Conservation (phyloP, 2,329 filamentous ascomycete species). For the Colletotrichum melonis region DNA sequence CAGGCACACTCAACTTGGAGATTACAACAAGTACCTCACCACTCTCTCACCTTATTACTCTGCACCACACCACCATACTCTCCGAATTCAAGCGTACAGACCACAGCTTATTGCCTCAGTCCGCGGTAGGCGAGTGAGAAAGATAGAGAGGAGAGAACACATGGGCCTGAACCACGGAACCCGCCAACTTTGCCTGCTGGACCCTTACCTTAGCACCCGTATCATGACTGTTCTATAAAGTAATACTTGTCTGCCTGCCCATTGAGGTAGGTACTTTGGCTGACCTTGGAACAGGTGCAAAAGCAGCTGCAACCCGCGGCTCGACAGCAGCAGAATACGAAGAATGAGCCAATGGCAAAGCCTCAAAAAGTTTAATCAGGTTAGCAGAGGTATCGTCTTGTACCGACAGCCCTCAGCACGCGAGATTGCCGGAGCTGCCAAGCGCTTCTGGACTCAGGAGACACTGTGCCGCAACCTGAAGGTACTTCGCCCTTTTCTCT, state of each 20-base stretch:
- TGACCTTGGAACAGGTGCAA: constrained; percentile 5
- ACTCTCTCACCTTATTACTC: no score
- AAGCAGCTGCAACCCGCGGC: constrained; percentile 19
- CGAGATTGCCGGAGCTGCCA: constrained; percentile 33
- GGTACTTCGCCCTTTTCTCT: constrained; percentile 1
- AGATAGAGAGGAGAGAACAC: not conserved
- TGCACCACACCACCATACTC: no score
- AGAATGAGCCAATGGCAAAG: constrained; percentile 13
- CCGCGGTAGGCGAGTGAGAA: no score
- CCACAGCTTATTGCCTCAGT: not conserved
- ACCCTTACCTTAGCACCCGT: no score
- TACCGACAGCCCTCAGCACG: constrained; percentile 11
- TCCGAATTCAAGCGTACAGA: not conserved
- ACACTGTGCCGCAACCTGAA: constrained; percentile 25
- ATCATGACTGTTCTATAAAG: not conserved
- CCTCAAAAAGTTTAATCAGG: constrained; percentile 18
- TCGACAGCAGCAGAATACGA: constrained; percentile 17
- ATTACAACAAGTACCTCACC: constrained; percentile 2
- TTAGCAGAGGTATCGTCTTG: constrained; percentile 8
- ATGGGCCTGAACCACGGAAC: not conserved
- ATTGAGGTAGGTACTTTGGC: constrained; percentile 1
- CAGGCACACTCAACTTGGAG: not conserved
- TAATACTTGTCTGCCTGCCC: not conserved
- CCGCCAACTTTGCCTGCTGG: not conserved
- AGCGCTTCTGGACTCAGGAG: constrained; percentile 35